Base-by-base conservation (phyloP, 2,329 filamentous ascomycete species). In the Taxawa tesnikishii region DNA sequence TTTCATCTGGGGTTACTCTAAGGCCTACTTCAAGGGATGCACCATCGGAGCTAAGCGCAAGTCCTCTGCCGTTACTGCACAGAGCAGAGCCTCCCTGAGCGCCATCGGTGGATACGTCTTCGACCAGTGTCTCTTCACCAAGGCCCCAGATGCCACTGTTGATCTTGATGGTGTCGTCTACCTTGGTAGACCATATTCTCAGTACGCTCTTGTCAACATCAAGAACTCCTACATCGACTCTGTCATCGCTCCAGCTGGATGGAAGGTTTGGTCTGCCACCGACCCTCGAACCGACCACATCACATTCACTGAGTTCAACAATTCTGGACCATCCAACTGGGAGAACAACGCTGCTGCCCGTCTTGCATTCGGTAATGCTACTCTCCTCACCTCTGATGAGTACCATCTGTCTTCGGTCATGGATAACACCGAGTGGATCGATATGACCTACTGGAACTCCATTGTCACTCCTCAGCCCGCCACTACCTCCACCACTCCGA, bases 1-100 rank as follows among this genome's bases (percentile, higher is more conserved):
- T 31, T 62, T 63, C 49, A 63, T 58, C 11, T 56, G 55, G 48
- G 62, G 62, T 6, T 51, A 54, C 18, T 59, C 58, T 3, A 51
- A 60, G 1, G 61, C 49, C 8, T 65, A 65, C 38, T 64, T 66
- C 48, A 50, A 44, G 15, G 50, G 48, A 28, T 55, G 53, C 12
- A 55, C 51, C 4, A 57, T 58, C 12, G 47, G 51, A 3, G 50
- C 54, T 1, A 57, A 55, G 32, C 43, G 46, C 25, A 47, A 42
- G 5, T 45, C 51, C 30, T 55, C 45, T 28, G 48, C 48, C n/a
- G 48, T 59, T 21, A 56, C 53, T 11, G 55, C 54, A 21, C 48
- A 51, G 40, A 63, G 62, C 44, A 51, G 61, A 12, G 41, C 42
- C 15, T 49, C 46, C 11, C 33, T 48, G 0, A 51, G 49, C 2